Evolutionary conservation across 2,329 filamentous ascomycete genomes (phyloP), one percentile per base, ranked within the genome.

Genomic region (Alternaria postmessia): DNA sequence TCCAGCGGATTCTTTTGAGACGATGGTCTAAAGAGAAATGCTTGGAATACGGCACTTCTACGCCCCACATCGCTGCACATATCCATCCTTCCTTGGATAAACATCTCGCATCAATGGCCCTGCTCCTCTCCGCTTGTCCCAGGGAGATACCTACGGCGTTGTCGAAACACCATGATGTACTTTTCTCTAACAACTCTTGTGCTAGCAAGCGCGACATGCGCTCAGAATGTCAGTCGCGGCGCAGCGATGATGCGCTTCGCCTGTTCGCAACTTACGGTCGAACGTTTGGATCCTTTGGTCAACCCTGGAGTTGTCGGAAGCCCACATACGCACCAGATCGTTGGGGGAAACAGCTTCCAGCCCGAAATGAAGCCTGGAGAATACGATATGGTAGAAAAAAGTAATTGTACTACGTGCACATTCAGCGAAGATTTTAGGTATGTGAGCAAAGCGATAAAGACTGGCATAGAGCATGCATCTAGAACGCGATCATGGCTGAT

Each of bases 301-400:
- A 73, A 73, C 36, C 72, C 72, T 5, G 72, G 71, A 5, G 14
- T 68, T 5, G 34, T 72, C 18, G 70, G 70, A 16, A 70, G 71
- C 22, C 72, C 72, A 3, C 72, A 75, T 61, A 69, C 69, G 2
- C 72, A 75, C 61, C 70, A 75, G 52, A 74, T 75, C 51, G 69
- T 74, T 4, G 70, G 70, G 8, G 70, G 71, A 3, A 72, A 74
- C 39, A 69, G 67, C 5, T 75, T 75, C 48, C 51, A 59, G 16
- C 47, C 70, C 16, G 65, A 73, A 18, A 74, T 74, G 71, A 66
- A 57, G 51, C 67, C 68, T 2, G 62, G 64, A 1, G 68, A 72
- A n/a, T 64, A 75, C 51, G 69, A 73, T 52, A 42, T 71, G 30
- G 61, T 65, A 1, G 52, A 49, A 4, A 54, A 64, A 30, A 70